These are phyloP conservation scores for Nigrospora sphaerica DNA, from an alignment of 2,329 filamentous ascomycete species.

Conservation along the genomic window DNA sequence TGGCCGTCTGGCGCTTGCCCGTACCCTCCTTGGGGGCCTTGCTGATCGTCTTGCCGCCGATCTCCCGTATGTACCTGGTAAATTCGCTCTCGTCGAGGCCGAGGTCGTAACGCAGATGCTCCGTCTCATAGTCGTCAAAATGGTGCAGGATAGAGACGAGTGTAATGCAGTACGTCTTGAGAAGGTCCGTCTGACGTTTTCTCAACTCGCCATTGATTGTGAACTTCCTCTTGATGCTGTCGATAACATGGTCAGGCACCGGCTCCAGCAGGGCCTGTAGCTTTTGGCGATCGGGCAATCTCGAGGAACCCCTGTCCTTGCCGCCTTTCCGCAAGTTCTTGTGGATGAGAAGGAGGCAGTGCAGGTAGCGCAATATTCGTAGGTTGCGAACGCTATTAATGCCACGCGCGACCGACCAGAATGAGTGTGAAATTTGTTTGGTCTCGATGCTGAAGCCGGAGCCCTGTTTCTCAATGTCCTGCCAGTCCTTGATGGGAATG, in stretches of 20 bases:
- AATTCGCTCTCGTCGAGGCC: slow-evolving; percentile 65
- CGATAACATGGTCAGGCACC: slow-evolving; percentile 55
- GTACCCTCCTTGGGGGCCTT: slow-evolving; percentile 53
- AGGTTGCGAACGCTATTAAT: slow-evolving; percentile 46
- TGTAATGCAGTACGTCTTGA: slow-evolving; percentile 67
- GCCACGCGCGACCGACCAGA: slow-evolving; percentile 46
- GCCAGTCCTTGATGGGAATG: slow-evolving; percentile 68
- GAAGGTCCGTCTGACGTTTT: slow-evolving; percentile 64
- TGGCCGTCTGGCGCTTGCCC: slow-evolving; percentile 50
- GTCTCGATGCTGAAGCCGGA: slow-evolving; percentile 51
- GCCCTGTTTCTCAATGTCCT: slow-evolving; percentile 54
- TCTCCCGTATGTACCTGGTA: slow-evolving; percentile 65
- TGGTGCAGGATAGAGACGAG: slow-evolving; percentile 66
- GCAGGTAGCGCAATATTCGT: slow-evolving; percentile 53
- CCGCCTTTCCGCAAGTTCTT: slow-evolving; percentile 39
- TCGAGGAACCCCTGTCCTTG: slow-evolving; percentile 37
- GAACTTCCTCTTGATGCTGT: slow-evolving; percentile 64
- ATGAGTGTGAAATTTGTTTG: slow-evolving; percentile 58
- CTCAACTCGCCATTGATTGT: slow-evolving; percentile 56
- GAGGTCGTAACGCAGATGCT: slow-evolving; percentile 64
- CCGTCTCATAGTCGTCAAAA: slow-evolving; percentile 64
- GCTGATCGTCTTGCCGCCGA: slow-evolving; percentile 61
- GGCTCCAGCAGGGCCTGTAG: slow-evolving; percentile 49
- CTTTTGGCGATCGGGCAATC: slow-evolving; percentile 55
- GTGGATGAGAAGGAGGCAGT: slow-evolving; percentile 46